Evolutionary conservation across 768 basidiomycete genomes (phyloP).

Genomic region (Podaxis sp.): DNA sequence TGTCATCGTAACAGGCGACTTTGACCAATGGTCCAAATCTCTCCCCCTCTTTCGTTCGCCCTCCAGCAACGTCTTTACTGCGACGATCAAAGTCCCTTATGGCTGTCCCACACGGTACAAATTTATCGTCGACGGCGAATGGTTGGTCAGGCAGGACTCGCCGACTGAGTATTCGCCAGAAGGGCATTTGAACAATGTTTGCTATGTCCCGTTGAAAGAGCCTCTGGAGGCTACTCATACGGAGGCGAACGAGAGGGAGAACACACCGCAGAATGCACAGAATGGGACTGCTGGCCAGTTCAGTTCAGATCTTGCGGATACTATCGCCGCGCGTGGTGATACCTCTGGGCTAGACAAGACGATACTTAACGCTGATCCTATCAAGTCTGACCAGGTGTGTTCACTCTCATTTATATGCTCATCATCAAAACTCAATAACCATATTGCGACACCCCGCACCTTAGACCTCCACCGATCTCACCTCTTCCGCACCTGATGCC

Average conservation of each 20-base stretch:
- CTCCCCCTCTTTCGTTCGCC: conserved; percentile 11
- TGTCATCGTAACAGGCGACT: conserved; percentile 73
- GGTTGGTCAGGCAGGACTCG: conserved; percentile 48
- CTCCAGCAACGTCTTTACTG: conserved; percentile 49
- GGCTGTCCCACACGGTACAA: conserved; percentile 66
- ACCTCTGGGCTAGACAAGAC: conserved; percentile 35
- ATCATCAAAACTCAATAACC: background rate
- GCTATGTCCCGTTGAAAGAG: conserved; percentile 42
- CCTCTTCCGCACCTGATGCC: conserved; percentile 12
- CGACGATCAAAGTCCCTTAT: conserved; percentile 53
- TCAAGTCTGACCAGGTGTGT: conserved; percentile 30
- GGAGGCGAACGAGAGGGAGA: conserved; percentile 6
- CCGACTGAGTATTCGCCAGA: conserved; percentile 57
- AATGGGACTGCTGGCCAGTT: conserved; percentile 25
- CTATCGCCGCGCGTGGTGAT: conserved; percentile 32
- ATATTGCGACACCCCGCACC: conserved; percentile 26
- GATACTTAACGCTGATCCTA: conserved; percentile 37
- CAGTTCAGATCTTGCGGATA: conserved; percentile 32
- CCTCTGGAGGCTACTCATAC: conserved; percentile 9
- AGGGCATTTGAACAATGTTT: conserved; percentile 72
- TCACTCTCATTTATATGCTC: background rate
- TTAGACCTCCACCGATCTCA: conserved; percentile 13
- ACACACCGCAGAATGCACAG: conserved; percentile 12
- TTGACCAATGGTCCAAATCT: conserved; percentile 44
- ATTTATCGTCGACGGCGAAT: conserved; percentile 73